A percentile compares a stretch with the other conserved stretches of the same genome.
These are phyloP conservation scores for Anisodus tanguticus DNA, from an alignment of 257 asterid species.

Conservation along the genomic window DNA sequence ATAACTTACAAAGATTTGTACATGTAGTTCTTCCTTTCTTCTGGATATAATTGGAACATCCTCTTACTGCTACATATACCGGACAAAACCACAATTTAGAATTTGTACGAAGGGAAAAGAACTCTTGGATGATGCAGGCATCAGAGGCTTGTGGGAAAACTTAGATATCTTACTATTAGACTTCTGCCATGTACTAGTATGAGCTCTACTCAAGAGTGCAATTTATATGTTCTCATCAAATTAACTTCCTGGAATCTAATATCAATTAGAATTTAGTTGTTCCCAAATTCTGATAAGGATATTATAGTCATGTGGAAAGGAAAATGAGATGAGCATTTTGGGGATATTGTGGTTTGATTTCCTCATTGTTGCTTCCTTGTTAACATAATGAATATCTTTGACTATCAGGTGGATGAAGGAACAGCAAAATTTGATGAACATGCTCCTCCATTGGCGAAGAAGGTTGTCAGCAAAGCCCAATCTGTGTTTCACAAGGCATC, in stretches of 20 bases:
- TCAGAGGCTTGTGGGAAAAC: no score
- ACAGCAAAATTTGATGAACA: slow-evolving; percentile 44
- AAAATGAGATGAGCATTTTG: background rate
- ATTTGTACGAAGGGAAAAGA: no score
- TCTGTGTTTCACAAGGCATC: slow-evolving; percentile 43
- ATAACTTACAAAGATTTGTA: background rate
- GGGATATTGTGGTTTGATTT: background rate
- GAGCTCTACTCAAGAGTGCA: background rate
- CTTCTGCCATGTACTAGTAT: background rate
- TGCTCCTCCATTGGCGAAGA: slow-evolving; percentile 73
- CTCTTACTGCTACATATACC: background rate
- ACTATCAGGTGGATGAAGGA: slow-evolving; percentile 48
- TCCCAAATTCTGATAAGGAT: background rate
- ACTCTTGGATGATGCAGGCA: no score
- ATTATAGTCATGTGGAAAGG: background rate
- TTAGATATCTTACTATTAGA: no score
- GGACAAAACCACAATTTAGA: background rate
- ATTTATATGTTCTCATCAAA: background rate
- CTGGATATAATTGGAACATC: background rate
- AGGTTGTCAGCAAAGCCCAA: slow-evolving; percentile 37
- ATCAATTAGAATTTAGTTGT: background rate
- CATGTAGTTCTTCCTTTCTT: background rate
- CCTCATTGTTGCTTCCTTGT: background rate
- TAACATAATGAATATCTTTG: background rate
- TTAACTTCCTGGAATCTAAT: background rate